phyloP scores from a whole-genome alignment of 768 basidiomycete genomes.

The Mycena galopus region DNA sequence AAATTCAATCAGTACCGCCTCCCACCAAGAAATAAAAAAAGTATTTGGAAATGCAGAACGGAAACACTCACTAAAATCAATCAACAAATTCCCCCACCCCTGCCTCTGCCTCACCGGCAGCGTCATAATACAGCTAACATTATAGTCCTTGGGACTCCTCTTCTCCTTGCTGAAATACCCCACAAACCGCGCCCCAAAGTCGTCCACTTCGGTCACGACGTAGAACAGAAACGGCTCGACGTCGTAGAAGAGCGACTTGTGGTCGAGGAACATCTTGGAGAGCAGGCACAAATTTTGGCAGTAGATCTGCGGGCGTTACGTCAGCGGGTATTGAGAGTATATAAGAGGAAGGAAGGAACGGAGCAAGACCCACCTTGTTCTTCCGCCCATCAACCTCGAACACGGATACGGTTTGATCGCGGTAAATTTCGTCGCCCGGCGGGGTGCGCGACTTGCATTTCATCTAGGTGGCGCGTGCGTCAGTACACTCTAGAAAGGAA shows the following conservation, averaged over 20 bases:
- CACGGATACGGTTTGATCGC: slow-evolving; percentile 88
- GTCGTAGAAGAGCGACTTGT: slow-evolving; percentile 99
- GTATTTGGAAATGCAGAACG: neutral
- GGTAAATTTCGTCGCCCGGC: slow-evolving; percentile 98
- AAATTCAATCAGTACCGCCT: no score
- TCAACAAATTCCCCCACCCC: slow-evolving; percentile 97
- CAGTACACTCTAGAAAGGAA: neutral
- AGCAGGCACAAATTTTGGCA: slow-evolving; percentile 98
- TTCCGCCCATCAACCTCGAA: slow-evolving; percentile 99
- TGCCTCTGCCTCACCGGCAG: slow-evolving; percentile 93
- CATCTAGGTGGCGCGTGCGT: slow-evolving; percentile 65
- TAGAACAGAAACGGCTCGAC: slow-evolving; percentile 99
- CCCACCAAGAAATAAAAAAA: no score
- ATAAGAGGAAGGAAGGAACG: slow-evolving; percentile 15
- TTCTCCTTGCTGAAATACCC: slow-evolving; percentile 99
- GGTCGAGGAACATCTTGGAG: slow-evolving; percentile 99
- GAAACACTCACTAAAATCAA: slow-evolving; percentile 91
- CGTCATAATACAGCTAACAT: slow-evolving; percentile 99
- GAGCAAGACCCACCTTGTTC: slow-evolving; percentile 82
- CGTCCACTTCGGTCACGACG: slow-evolving; percentile 94
- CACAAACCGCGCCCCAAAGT: slow-evolving; percentile 91
- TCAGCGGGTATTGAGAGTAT: slow-evolving; percentile 30
- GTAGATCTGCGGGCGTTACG: slow-evolving; percentile 82
- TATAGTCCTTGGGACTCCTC: slow-evolving; percentile 94
- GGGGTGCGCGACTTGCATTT: slow-evolving; percentile 97